Base-by-base conservation (phyloP, 2,329 filamentous ascomycete species). In the Botryosphaeria dothidea region DNA sequence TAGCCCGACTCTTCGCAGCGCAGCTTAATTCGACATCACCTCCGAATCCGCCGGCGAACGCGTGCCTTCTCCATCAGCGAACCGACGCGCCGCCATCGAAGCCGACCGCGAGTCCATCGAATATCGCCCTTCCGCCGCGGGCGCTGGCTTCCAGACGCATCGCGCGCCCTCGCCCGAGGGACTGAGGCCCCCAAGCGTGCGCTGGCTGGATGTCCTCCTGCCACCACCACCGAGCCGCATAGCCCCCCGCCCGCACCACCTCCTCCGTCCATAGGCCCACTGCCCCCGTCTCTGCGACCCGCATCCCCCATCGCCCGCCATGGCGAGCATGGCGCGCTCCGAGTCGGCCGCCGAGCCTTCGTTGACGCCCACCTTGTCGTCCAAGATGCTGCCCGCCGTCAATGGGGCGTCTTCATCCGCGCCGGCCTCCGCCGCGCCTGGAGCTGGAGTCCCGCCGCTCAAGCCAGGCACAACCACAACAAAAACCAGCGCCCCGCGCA, bases 401-500 rank as follows among this genome's bases (percentile, higher is more conserved):
- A 65, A 65, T 61, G 63, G 54, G 31, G 36, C 63, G 23, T 29
- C 52, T 9, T 41, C 51, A 11, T 41, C 51, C 17, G 23, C 21
- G 56, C 46, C 56, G 38, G 56, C 61, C 1, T 23, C 46, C 19
- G 38, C 38, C 2, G 46, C 31, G 69, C 75, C 65, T 27, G 63
- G 11, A 66, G 64, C 65, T 13, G 19, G 43, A 17, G 17, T 29
- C 34, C n/a, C 60, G 60, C 36, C 41, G 38, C 56, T 60, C 25
- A 60, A 60, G 41, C 56, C 56, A 70, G 41, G 82, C 67, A 84
- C 84, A 66, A 79, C 81, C 54, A 84, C 84, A 66, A 79, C 81
- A 51, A 77, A 80, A 29, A 74, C 81, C 64, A 81, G 81, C 60
- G 81, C 81, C n/a, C 82, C 85, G 25, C 86, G 87, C 67, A 81